Evolutionary conservation across 768 basidiomycete genomes (phyloP).

Genomic region (Hygrocybe punicea): DNA sequence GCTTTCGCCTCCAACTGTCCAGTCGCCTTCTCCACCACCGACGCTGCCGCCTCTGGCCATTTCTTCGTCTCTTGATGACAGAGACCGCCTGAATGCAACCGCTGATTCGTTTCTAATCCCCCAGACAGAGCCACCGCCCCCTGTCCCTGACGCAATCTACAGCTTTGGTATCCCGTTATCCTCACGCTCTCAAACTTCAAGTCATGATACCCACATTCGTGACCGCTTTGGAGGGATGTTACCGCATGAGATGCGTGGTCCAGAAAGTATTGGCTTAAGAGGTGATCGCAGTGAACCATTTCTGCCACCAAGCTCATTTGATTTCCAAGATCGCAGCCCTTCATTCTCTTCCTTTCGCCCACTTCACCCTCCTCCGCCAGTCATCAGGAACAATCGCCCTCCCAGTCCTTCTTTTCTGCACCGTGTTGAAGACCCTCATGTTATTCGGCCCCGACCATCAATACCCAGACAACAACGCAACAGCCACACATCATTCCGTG

Average conservation of each 20-base stretch:
- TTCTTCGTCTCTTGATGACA: constrained; percentile 13
- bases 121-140: neutral
- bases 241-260: neutral
- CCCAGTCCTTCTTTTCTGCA: neutral
- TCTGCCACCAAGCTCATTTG: neutral
- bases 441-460: neutral
- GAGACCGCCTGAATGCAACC: constrained; percentile 10
- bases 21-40: constrained; percentile 31
- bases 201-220: neutral
- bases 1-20: constrained; percentile 13
- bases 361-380: neutral
- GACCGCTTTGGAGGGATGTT: neutral
- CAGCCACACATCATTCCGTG: constrained; percentile 24
- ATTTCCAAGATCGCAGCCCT: constrained; percentile 3
- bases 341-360: constrained; percentile 1
- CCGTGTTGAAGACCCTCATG: neutral
- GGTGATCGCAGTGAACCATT: neutral
- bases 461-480: neutral
- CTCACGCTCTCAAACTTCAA: neutral
- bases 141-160: neutral
- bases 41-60: constrained; percentile 38
- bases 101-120: neutral
- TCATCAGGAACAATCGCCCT: neutral
- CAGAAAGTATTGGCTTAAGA: neutral
- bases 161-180: neutral